These are phyloP conservation scores for Collariella sp. DNA, from an alignment of 495 filamentous ascomycete species.

Conservation along the genomic window DNA sequence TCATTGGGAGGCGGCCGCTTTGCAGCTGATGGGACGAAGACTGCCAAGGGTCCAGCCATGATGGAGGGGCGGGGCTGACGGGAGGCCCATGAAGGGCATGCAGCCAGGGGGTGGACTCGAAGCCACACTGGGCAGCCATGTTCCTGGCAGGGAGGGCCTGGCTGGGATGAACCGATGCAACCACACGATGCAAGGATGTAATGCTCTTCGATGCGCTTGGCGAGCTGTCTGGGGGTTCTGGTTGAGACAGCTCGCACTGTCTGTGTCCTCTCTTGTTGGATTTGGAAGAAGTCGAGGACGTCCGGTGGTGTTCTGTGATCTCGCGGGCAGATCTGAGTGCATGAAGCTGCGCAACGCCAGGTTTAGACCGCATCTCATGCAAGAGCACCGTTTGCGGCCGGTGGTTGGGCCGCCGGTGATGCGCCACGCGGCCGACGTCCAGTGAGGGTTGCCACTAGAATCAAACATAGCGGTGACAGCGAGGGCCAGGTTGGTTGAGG, in stretches of 20 bases:
- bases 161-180: neutral
- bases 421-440: neutral
- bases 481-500: neutral
- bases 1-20: constrained; percentile 12
- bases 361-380: neutral
- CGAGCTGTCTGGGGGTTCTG: neutral
- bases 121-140: neutral
- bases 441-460: neutral
- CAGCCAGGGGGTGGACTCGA: neutral
- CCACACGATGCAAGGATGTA: neutral
- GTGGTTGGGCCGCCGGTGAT: neutral
- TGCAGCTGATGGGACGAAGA: constrained; percentile 12
- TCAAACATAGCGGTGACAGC: neutral
- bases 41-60: constrained; percentile 13
- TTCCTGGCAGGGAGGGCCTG: neutral
- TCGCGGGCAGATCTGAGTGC: neutral
- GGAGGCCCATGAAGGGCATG: constrained; percentile 11
- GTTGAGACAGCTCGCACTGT: constrained; percentile 4
- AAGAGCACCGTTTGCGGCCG: neutral
- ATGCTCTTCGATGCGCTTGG: neutral
- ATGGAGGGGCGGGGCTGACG: constrained; percentile 10
- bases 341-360: neutral
- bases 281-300: too few species aligned
- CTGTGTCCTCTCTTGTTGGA: neutral
- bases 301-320: neutral